phyloP scores from a whole-genome alignment of 1,139 yeast genomes.

The Geotrichum bryndzae region DNA sequence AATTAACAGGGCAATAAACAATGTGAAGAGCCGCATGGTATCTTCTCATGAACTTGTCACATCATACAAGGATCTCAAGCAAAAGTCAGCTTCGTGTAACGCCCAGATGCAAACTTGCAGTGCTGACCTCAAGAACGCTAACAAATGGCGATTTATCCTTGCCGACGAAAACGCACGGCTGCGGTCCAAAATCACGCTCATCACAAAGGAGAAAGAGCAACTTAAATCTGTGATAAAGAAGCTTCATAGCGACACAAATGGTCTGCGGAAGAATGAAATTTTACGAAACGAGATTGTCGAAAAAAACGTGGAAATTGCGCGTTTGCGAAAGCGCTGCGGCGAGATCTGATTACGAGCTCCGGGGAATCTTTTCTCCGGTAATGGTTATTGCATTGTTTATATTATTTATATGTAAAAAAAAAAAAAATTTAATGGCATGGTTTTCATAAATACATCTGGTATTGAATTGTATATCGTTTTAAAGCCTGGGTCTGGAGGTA shows the following conservation, averaged over 20 bases:
- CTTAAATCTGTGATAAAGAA: conserved; percentile 15
- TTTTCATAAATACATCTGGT: not conserved
- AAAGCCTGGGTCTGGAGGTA: too few species aligned
- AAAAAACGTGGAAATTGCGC: conserved; percentile 15
- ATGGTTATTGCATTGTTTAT: not conserved
- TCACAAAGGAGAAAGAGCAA: conserved; percentile 15
- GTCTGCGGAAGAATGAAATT: conserved; percentile 15
- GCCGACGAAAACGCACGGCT: conserved; percentile 17
- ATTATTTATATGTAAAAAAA: not conserved
- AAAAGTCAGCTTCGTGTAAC: not conserved
- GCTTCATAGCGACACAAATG: conserved; percentile 17
- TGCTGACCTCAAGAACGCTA: conserved; percentile 9
- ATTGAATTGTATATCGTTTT: not conserved
- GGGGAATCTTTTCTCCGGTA: not conserved
- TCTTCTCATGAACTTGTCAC: conserved; percentile 13
- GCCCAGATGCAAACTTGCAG: conserved; percentile 1
- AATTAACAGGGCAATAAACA: not conserved
- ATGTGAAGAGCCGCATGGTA: conserved; percentile 10
- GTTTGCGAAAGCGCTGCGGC: conserved; percentile 4
- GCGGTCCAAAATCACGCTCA: not conserved
- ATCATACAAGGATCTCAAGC: conserved; percentile 13
- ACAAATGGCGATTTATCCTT: conserved; percentile 10
- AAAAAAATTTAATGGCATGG: not conserved
- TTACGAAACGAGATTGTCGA: conserved; percentile 12
- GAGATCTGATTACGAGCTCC: not conserved